Base-by-base conservation (phyloP, 371 early-diverging fungal species). In the Syncephalastrum racemosum region DNA sequence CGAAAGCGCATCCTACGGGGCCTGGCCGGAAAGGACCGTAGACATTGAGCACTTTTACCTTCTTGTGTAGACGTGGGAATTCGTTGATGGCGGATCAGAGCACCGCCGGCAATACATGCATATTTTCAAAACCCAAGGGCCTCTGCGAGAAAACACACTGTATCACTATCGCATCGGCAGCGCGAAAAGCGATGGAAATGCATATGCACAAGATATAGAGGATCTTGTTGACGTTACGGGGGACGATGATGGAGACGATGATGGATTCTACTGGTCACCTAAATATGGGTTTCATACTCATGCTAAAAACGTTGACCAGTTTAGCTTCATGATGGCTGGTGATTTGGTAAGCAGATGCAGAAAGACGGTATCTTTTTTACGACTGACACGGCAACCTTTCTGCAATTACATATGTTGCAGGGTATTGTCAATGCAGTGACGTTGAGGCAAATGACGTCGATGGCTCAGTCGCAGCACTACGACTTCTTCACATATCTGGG, bases 401-500 rank as follows among this genome's bases (percentile, higher is more conserved):
- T 7, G 5, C 25, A 18, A 16, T 8, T 1, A n/a, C n/a, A n/a
- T n/a, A 43, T n/a, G 3, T n/a, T n/a, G 12, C 50, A 68, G 69
- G 73, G 70, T n/a, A 36, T 69, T 13, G 64, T 56, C 5, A 72
- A 72, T 54, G 64, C 67, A 0, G 70, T 66, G 7, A 58, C 70
- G 1, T 53, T 66, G 59, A 67, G 64, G 4, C 12, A 51, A 3
- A 40, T 69, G 24, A 60, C 60, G 22, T 20, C 54, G 1, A 31
- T 67, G 15, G 73, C 60, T 4, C 41, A 16, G 0, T 31, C 55
- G 8, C 66, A 69, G 20, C 54, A 63, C 2, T 69, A 63, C 46
- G 72, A 72, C 23, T 72, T 72, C 27, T 14, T 72, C n/a, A 61
- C 72, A n/a, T 46, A 69, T 12, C 54, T 68, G 57, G 72, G 72